phyloP scores from a whole-genome alignment of 2,329 filamentous ascomycete genomes.

The Verticillium klebahnii region DNA sequence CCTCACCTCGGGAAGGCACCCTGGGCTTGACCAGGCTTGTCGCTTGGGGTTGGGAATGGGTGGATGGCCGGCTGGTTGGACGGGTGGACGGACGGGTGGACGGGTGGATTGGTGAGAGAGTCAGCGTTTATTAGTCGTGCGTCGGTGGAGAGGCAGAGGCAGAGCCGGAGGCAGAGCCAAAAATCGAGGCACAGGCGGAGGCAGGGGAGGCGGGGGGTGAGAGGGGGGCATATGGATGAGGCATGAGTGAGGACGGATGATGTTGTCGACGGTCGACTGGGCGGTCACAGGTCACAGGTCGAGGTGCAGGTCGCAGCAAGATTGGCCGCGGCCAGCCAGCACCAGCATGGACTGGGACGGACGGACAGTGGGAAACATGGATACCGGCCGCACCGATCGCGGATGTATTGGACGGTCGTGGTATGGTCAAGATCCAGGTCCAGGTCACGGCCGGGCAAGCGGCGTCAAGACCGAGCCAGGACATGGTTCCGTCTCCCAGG shows the following conservation, averaged over 20 bases:
- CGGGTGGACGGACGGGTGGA: neutral
- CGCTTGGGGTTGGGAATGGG: neutral
- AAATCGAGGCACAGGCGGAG: neutral
- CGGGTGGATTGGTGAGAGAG: neutral
- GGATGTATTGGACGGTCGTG: neutral
- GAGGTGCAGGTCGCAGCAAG: neutral
- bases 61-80: neutral
- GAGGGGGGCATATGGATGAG: too few relatives aligned
- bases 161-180: neutral
- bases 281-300: neutral
- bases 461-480: neutral
- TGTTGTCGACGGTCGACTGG: neutral
- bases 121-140: neutral
- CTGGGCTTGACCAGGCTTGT: neutral
- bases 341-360: neutral
- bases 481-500: neutral
- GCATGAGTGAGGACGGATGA: neutral
- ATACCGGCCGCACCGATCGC: neutral
- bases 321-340: neutral
- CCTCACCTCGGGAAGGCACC: neutral
- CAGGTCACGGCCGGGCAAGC: neutral
- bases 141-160: neutral
- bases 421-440: neutral
- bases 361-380: neutral
- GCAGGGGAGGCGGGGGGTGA: neutral